Evolutionary conservation across 345 rosid species (phyloP), one percentile per base, ranked within the genome.

Genomic region (Eucalyptus viminalis): DNA sequence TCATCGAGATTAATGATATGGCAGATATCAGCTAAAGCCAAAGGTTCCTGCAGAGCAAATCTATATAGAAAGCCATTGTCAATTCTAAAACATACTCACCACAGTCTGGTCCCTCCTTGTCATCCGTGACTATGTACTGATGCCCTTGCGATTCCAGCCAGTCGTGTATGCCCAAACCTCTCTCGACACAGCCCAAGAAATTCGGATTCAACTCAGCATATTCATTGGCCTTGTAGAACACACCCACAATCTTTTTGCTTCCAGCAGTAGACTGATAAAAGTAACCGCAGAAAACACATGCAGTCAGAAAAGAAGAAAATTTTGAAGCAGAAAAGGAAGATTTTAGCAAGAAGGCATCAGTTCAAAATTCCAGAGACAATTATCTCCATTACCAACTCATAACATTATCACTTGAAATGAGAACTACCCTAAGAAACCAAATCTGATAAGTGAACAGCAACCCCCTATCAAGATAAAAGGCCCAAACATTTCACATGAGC

Each of bases 171-270:
- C 99, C 99, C 89, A 96, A 91, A 11, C 95, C 98, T 89, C 94
- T 90, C 93, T 97, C 99, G 19, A 92, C 95, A 49, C 97, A 95
- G 53, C 99, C 98, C 81, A 97, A 88, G 89, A 97, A 96, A 88
- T 97, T 95, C 29, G 99, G 99, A 67, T 97, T 96, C 94, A 87
- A 92, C 27, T 93, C 29, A 88, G 96, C 97, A 87, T 95, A 96
- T 90, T 97, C 98, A 53, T 96, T 93, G 89, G 97, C 99, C 94
- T 97, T 97, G 95, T 97, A 97, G 93, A 97, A 97, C 86, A 97
- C 99, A 12, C 99, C 99, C 72, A 97, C 99, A 80, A 97, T 97
- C 94, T 97, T 97, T 90, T 96, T 96, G 94, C 95, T 95, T 54
- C 93, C 97, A 15, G 97, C 81, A 89, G 98, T 94, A 87, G 97